These are phyloP conservation scores for Epichloe uncinata DNA, from an alignment of 2,329 filamentous ascomycete species.

Conservation along the genomic window DNA sequence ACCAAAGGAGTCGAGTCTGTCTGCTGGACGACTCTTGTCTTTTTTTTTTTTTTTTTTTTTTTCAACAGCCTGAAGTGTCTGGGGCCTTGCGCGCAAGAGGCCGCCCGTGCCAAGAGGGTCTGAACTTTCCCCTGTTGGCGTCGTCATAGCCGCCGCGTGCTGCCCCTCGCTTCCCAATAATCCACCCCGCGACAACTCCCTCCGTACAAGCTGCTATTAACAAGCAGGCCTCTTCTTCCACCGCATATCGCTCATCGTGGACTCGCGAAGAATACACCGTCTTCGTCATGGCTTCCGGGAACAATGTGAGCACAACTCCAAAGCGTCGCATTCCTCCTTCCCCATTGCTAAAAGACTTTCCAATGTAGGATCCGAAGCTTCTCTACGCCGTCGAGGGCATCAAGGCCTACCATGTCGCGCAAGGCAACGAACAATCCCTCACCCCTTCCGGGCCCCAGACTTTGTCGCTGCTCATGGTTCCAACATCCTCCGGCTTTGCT, in stretches of 20 bases:
- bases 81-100: too few relatives aligned
- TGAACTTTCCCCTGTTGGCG: neutral
- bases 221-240: too few relatives aligned
- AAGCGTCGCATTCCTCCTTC: neutral
- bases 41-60: too few relatives aligned
- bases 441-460: constrained; percentile 82
- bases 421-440: constrained; percentile 72
- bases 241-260: neutral
- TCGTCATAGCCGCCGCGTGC: constrained; percentile 1
- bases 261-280: neutral
- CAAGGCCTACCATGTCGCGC: constrained; percentile 77
- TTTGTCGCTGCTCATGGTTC: constrained; percentile 88
- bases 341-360: neutral
- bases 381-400: constrained; percentile 70
- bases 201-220: too few relatives aligned
- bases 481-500: constrained; percentile 63
- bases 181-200: neutral
- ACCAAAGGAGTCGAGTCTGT: too few relatives aligned
- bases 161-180: neutral
- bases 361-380: constrained; percentile 44
- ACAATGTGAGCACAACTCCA: constrained; percentile 15
- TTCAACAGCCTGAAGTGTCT: too few relatives aligned
- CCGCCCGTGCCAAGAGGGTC: neutral
- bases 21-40: too few relatives aligned
- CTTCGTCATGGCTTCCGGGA: constrained; percentile 17